phyloP scores from a whole-genome alignment of 176 grass and related monocot genomes.

The Eremochloa ophiuroides region DNA sequence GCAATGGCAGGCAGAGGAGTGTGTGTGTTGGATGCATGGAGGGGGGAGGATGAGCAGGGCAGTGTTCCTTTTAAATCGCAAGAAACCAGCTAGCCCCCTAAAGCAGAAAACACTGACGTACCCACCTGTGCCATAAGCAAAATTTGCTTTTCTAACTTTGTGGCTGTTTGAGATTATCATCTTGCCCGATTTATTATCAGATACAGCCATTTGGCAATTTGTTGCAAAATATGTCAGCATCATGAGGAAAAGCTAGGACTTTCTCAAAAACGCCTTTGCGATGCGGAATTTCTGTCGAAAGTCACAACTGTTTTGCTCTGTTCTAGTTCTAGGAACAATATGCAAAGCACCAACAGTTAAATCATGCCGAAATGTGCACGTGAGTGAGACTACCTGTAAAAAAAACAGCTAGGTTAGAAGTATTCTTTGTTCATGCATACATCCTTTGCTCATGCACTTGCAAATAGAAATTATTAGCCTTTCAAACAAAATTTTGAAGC shows the following conservation, averaged over 20 bases:
- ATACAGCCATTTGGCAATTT: slow-evolving; percentile 19
- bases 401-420: background rate
- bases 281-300: slow-evolving; percentile 39
- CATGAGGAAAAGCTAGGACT: slow-evolving; percentile 27
- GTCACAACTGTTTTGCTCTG: slow-evolving; percentile 7
- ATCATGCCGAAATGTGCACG: background rate
- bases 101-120: slow-evolving; percentile 17
- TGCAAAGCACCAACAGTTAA: background rate
- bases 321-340: background rate
- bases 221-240: slow-evolving; percentile 30
- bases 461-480: too few species aligned
- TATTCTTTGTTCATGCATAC: background rate
- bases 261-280: slow-evolving; percentile 12
- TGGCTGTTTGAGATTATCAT: slow-evolving; percentile 33
- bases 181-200: slow-evolving; percentile 21
- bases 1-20: too few species aligned
- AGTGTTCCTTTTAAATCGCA: slow-evolving; percentile 30
- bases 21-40: too few species aligned
- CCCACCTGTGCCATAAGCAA: slow-evolving; percentile 37
- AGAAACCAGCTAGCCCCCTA: background rate
- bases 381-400: background rate
- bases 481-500: too few species aligned
- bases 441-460: background rate
- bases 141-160: slow-evolving; percentile 31
- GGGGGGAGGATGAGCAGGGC: slow-evolving; percentile 5